Evolutionary conservation across 306 rosid species (phyloP).

Genomic region (Ammopiptanthus mongolicus): DNA sequence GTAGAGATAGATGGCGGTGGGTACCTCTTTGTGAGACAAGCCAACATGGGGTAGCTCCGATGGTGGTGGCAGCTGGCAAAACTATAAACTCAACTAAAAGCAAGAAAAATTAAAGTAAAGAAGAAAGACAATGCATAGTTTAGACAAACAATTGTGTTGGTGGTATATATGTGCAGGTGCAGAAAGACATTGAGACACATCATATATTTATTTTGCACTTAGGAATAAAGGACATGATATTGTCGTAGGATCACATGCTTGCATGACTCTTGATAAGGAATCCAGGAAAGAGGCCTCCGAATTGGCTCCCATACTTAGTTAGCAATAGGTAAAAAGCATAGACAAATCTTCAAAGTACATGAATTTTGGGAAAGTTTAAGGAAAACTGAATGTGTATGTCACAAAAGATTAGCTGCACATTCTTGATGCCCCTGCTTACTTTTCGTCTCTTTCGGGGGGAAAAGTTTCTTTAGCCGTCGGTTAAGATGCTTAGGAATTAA

Average conservation of each 20-base stretch:
- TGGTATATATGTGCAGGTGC: background rate
- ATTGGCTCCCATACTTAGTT: background rate
- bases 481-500: background rate
- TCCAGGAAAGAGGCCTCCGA: slow-evolving; percentile 10
- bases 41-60: slow-evolving; percentile 31
- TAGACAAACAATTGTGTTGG: slow-evolving; percentile 17
- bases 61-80: slow-evolving; percentile 16
- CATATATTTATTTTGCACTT: background rate
- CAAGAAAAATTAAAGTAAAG: background rate
- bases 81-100: background rate
- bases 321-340: background rate
- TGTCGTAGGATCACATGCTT: slow-evolving; percentile 7
- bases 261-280: background rate
- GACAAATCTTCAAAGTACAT: background rate
- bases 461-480: background rate
- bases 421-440: background rate
- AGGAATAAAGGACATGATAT: slow-evolving; percentile 8
- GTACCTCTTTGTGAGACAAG: slow-evolving; percentile 41
- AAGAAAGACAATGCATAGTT: background rate
- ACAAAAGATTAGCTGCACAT: background rate
- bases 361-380: background rate
- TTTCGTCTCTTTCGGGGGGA: background rate
- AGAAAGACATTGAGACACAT: slow-evolving; percentile 15
- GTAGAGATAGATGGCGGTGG: slow-evolving; percentile 31
- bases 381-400: background rate